These are phyloP conservation scores for Pisolithus tinctorius DNA, from an alignment of 768 basidiomycete genomes.

Conservation along the genomic window DNA sequence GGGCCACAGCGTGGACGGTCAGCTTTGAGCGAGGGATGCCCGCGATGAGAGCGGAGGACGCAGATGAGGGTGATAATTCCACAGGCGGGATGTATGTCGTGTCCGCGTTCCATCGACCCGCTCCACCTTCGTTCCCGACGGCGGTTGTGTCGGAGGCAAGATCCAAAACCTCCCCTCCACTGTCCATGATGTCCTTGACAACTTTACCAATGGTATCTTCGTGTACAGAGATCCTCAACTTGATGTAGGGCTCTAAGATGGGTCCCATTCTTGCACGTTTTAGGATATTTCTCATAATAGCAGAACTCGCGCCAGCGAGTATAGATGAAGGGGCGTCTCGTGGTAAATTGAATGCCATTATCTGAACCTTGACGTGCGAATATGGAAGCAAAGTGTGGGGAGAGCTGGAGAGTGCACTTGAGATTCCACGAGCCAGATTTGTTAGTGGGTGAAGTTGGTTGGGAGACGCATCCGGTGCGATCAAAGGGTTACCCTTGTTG, in stretches of 20 bases:
- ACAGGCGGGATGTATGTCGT: slow-evolving; percentile 71
- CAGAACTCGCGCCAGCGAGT: slow-evolving; percentile 59
- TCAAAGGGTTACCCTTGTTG: slow-evolving; percentile 42
- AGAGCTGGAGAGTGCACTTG: slow-evolving; percentile 67
- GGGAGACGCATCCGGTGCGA: slow-evolving; percentile 43
- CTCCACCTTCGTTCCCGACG: slow-evolving; percentile 31
- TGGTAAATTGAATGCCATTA: slow-evolving; percentile 40
- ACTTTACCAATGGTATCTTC: slow-evolving; percentile 70
- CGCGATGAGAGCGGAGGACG: slow-evolving; percentile 22
- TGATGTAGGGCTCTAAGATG: slow-evolving; percentile 73
- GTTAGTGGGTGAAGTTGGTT: slow-evolving; percentile 38
- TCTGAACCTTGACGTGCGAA: slow-evolving; percentile 53
- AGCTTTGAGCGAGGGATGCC: slow-evolving; percentile 43
- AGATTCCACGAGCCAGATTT: slow-evolving; percentile 61
- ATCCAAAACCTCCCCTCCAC: slow-evolving; percentile 72
- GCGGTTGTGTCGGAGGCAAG: slow-evolving; percentile 42
- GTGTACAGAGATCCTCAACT: slow-evolving; percentile 58
- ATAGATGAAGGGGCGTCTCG: slow-evolving; percentile 39
- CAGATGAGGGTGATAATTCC: slow-evolving; percentile 67
- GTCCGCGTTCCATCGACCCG: slow-evolving; percentile 45
- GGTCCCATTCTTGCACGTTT: slow-evolving; percentile 61
- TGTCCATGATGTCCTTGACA: slow-evolving; percentile 79
- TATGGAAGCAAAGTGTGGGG: slow-evolving; percentile 71
- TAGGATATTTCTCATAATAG: slow-evolving; percentile 56
- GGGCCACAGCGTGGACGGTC: slow-evolving; percentile 66